Evolutionary conservation across 1,139 yeast species (phyloP).

Genomic region (Hansenula sp.): DNA sequence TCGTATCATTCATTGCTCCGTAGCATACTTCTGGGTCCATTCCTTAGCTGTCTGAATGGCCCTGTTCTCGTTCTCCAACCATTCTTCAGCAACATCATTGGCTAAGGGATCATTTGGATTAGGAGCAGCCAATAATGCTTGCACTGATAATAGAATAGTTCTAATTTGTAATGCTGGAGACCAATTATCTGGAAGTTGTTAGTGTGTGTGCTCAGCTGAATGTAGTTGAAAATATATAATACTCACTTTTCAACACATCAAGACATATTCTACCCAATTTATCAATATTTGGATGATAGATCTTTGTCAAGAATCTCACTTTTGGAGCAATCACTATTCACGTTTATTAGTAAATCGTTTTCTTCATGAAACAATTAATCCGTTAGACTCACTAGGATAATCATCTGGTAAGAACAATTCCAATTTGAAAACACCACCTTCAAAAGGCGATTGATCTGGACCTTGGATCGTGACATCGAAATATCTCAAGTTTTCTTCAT

Average conservation of each 20-base stretch:
- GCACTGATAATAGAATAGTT: constrained; percentile 88
- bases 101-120: constrained; percentile 98
- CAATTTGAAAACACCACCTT: constrained; percentile 67
- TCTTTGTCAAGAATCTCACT: constrained; percentile 85
- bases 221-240: neutral
- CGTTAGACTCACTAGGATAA: constrained; percentile 48
- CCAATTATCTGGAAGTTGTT: constrained; percentile 52
- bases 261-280: constrained; percentile 91
- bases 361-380: neutral
- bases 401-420: constrained; percentile 85
- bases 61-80: constrained; percentile 80
- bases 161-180: constrained; percentile 97
- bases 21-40: constrained; percentile 77
- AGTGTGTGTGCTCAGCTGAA: neutral
- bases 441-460: constrained; percentile 82
- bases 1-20: too few species aligned
- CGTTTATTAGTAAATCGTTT: constrained; percentile 11
- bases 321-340: constrained; percentile 79
- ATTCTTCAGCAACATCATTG: constrained; percentile 93
- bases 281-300: constrained; percentile 96
- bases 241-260: constrained; percentile 79
- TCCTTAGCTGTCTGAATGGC: constrained; percentile 84
- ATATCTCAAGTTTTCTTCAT: constrained; percentile 88
- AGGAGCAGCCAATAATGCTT: constrained; percentile 92
- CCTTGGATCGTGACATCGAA: constrained; percentile 90